phyloP scores from a whole-genome alignment of 2,329 filamentous ascomycete species.

The Botrytis squamosa region DNA sequence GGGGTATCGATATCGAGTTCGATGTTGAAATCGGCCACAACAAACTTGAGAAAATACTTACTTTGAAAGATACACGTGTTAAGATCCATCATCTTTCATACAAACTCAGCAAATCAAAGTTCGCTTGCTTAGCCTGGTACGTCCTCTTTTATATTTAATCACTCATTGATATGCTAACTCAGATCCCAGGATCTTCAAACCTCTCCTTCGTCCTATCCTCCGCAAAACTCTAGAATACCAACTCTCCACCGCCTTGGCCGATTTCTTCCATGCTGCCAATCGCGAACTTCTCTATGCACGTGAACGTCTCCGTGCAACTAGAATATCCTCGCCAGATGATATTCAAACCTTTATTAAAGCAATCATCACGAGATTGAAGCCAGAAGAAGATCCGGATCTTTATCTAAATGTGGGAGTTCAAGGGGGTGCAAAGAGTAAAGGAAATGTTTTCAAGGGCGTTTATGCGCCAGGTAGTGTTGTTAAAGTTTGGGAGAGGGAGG shows the following conservation, averaged over 20 bases:
- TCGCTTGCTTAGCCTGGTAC: conserved; percentile 72
- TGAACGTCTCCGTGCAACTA: conserved; percentile 80
- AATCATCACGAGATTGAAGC: conserved; percentile 71
- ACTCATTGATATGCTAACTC: neutral
- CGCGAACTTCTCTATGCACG: conserved; percentile 83
- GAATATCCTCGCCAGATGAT: conserved; percentile 78
- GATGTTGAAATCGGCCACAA: conserved; percentile 82
- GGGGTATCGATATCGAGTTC: conserved; percentile 81
- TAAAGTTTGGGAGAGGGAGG: conserved; percentile 86
- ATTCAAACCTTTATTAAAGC: conserved; percentile 80
- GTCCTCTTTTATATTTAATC: neutral
- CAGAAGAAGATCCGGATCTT: conserved; percentile 72
- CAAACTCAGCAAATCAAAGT: conserved; percentile 69
- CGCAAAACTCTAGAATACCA: conserved; percentile 77
- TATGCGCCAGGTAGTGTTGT: conserved; percentile 89
- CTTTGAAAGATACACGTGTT: conserved; percentile 72
- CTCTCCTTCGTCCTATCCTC: conserved; percentile 76
- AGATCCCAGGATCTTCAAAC: conserved; percentile 61
- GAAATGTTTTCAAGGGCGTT: conserved; percentile 71
- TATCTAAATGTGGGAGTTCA: conserved; percentile 71
- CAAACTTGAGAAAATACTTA: conserved; percentile 75
- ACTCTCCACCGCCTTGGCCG: conserved; percentile 68
- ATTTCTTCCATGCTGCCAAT: conserved; percentile 71
- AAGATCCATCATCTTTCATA: conserved; percentile 86
- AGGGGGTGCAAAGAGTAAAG: conserved; percentile 52